Evolutionary conservation across 176 grass and related monocot species (phyloP).

Genomic region (Hordeum vulgare): MorexV3_pseudomolecules_assembly NC_058524.1:44059940-44060439

Average conservation of each 20-base stretch:
- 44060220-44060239: neutral
- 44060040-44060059: neutral
- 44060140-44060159: neutral
- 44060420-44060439: neutral
- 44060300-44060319: neutral
- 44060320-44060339: neutral
- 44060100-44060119: neutral
- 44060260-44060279: neutral
- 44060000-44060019: neutral
- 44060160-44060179: neutral
- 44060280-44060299: neutral
- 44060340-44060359: neutral
- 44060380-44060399: neutral
- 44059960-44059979: neutral
- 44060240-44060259: neutral
- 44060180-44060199: conserved; percentile 16
- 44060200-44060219: neutral
- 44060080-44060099: conserved; percentile 5
- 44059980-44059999: neutral
- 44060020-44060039: neutral
- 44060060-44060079: neutral
- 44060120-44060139: conserved; percentile 34
- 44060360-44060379: neutral
- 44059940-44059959: neutral
- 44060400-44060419: neutral